phyloP scores from a whole-genome alignment of 208 protist genomes.

The Blechomonas ayalai region DNA sequence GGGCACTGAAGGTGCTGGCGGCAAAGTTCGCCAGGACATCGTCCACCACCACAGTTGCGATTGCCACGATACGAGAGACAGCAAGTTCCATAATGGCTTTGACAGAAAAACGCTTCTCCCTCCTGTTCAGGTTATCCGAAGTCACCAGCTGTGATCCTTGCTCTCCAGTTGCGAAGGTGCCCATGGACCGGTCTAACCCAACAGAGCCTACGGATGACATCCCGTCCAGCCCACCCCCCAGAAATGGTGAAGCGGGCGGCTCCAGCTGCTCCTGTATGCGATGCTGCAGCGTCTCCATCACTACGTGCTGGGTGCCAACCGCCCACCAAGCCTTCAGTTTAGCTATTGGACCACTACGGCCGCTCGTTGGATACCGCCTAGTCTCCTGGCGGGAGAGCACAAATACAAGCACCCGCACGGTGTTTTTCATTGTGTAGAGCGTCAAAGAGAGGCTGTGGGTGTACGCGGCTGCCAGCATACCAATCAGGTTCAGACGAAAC shows the following conservation, averaged over 20 bases:
- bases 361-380: neutral
- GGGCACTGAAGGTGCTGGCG: slow-evolving; percentile 28
- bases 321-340: slow-evolving; percentile 57
- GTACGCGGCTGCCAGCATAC: slow-evolving; percentile 48
- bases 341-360: slow-evolving; percentile 14
- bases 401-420: slow-evolving; percentile 55
- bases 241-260: slow-evolving; percentile 43
- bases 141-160: too few species aligned
- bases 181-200: too few species aligned
- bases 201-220: slow-evolving; percentile 9
- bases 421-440: slow-evolving; percentile 60
- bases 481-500: slow-evolving; percentile 39
- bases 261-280: slow-evolving; percentile 26
- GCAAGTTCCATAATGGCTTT: slow-evolving; percentile 26
- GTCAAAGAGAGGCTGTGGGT: slow-evolving; percentile 57
- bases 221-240: slow-evolving; percentile 24
- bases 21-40: slow-evolving; percentile 11
- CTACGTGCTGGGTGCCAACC: slow-evolving; percentile 30
- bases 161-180: too few species aligned
- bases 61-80: slow-evolving; percentile 31
- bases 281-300: slow-evolving; percentile 50
- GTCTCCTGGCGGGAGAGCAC: slow-evolving; percentile 25
- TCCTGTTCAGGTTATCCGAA: too few species aligned
- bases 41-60: slow-evolving; percentile 23
- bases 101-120: too few species aligned